Conservation (phyloP, 192 early-diverging fungal genomes). For the Entophlyctis helioformis region DNA sequence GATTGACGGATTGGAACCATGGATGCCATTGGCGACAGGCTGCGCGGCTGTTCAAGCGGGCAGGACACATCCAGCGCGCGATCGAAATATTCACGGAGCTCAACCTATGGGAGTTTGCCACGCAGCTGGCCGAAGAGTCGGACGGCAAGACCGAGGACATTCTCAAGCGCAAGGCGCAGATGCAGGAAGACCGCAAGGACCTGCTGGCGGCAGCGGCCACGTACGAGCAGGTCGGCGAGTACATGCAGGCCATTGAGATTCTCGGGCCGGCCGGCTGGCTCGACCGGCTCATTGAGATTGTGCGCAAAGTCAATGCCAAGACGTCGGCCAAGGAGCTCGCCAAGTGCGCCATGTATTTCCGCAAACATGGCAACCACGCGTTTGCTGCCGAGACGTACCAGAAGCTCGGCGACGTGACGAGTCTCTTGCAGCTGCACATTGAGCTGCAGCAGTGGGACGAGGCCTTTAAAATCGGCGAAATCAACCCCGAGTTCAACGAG, state of each 20-base stretch:
- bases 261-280: conserved; percentile 33
- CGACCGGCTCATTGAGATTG: conserved; percentile 39
- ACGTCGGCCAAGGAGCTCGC: conserved; percentile 26
- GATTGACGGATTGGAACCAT: no score
- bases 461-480: conserved; percentile 38
- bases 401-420: conserved; percentile 36
- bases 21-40: no score
- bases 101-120: conserved; percentile 47
- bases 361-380: conserved; percentile 24
- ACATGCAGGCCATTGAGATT: conserved; percentile 38
- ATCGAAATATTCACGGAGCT: conserved; percentile 50
- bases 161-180: conserved; percentile 42
- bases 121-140: conserved; percentile 33
- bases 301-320: conserved; percentile 22
- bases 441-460: conserved; percentile 43
- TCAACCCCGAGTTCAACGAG: conserved; percentile 28
- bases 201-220: conserved; percentile 41
- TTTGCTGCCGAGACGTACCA: conserved; percentile 37
- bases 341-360: conserved; percentile 35
- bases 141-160: conserved; percentile 27
- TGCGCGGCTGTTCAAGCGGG: conserved; percentile 26
- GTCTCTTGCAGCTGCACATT: conserved; percentile 30
- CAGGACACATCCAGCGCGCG: conserved; percentile 32
- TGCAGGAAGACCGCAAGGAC: conserved; percentile 40
- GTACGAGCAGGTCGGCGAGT: conserved; percentile 46